Percentiles rank a stretch among this genome's conserved stretches.
phyloP scores from a whole-genome alignment of 306 rosid genomes.

The Dryas alaskensis region DNA sequence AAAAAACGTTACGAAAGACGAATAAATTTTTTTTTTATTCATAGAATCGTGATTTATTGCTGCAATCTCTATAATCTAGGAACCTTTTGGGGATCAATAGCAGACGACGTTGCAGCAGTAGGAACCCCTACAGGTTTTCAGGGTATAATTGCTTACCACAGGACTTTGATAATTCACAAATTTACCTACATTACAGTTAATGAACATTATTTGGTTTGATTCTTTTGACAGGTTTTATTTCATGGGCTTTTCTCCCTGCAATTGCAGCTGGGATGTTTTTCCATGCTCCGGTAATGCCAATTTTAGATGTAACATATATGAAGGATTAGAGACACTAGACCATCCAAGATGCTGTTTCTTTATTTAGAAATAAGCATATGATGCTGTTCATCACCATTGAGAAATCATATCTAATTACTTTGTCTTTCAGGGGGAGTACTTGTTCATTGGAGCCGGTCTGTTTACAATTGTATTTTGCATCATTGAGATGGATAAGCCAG shows the following conservation, averaged over 20 bases:
- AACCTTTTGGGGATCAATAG: conserved; percentile 69
- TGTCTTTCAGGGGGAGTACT: conserved; percentile 74
- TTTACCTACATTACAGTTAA: background rate
- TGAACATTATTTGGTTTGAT: conserved; percentile 11
- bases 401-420: background rate
- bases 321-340: conserved; percentile 4
- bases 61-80: conserved; percentile 37
- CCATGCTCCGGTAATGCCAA: conserved; percentile 67
- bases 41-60: background rate
- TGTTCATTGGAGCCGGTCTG: conserved; percentile 77
- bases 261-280: conserved; percentile 71
- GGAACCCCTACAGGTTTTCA: conserved; percentile 94
- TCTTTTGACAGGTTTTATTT: conserved; percentile 59
- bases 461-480: conserved; percentile 75
- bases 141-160: conserved; percentile 39
- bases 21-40: background rate
- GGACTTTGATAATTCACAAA: conserved; percentile 3
- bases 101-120: conserved; percentile 52
- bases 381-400: background rate
- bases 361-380: background rate
- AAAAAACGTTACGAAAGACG: background rate
- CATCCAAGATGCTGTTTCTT: background rate
- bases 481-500: conserved; percentile 96
- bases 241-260: conserved; percentile 90
- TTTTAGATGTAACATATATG: background rate